phyloP scores from a whole-genome alignment of 176 grass and related monocot genomes.

The Musa troglodytarum region DNA sequence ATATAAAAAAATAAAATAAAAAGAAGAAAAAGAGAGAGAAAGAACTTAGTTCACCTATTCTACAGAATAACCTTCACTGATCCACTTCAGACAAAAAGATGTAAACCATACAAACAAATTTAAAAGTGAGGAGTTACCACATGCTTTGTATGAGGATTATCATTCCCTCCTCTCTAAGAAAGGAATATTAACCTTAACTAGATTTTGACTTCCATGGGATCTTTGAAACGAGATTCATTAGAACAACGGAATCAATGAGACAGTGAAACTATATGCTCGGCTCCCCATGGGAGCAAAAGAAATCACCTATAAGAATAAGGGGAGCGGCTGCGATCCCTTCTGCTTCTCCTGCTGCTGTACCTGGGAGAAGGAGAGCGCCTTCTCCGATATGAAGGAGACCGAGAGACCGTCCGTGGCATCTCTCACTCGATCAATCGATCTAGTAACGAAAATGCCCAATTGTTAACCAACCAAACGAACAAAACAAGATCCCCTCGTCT shows the following conservation, averaged over 20 bases:
- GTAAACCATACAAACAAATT: neutral
- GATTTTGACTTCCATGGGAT: neutral
- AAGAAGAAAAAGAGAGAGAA: neutral
- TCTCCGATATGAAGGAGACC: slow-evolving; percentile 53
- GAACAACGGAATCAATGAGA: neutral
- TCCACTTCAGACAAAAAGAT: slow-evolving; percentile 46
- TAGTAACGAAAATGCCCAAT: neutral
- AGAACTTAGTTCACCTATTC: neutral
- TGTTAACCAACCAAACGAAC: neutral
- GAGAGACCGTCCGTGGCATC: slow-evolving; percentile 65
- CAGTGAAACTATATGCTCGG: neutral
- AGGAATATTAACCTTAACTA: neutral
- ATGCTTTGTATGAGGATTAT: neutral
- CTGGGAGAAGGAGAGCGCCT: slow-evolving; percentile 69
- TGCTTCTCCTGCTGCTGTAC: slow-evolving; percentile 41
- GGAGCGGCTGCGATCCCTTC: slow-evolving; percentile 75
- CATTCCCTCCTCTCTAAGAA: neutral
- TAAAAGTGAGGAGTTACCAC: neutral
- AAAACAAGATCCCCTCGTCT: neutral
- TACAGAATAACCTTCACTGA: slow-evolving; percentile 37
- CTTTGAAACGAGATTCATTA: neutral
- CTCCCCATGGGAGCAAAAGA: slow-evolving; percentile 11
- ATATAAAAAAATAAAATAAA: neutral
- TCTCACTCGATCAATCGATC: slow-evolving; percentile 18
- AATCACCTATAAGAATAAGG: slow-evolving; percentile 96